A percentile compares a stretch with the other conserved stretches of the same genome.
Conservation (phyloP, 495 filamentous ascomycete genomes). For the Tuber microsphaerosporum region DNA sequence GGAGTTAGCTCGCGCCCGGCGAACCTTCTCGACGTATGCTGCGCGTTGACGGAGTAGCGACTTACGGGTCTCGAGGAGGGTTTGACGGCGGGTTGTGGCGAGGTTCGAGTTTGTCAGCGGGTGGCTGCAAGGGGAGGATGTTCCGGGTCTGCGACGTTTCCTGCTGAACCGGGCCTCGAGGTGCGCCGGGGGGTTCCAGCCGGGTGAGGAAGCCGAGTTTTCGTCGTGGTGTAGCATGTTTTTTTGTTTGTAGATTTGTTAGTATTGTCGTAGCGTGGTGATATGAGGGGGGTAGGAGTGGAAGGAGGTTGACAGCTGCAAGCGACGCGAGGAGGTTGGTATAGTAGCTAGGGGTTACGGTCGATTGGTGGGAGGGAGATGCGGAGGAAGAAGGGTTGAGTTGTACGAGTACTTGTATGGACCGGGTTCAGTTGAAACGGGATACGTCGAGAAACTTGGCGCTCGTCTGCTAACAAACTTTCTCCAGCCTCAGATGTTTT, state of each 20-base stretch:
- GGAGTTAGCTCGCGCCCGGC: slow-evolving; percentile 78
- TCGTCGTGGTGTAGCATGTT: slow-evolving; percentile 34
- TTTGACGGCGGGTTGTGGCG: slow-evolving; percentile 39
- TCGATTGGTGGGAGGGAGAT: slow-evolving; percentile 1
- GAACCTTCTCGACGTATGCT: slow-evolving; percentile 94
- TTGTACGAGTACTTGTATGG: neutral
- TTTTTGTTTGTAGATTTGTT: neutral
- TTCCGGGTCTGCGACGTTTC: slow-evolving; percentile 33
- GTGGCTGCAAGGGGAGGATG: slow-evolving; percentile 23
- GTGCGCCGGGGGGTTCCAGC: slow-evolving; percentile 39
- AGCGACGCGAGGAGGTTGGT: slow-evolving; percentile 1
- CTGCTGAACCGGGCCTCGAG: slow-evolving; percentile 39
- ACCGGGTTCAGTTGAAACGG: slow-evolving; percentile 8
- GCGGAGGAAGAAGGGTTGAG: slow-evolving; percentile 4
- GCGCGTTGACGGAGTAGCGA: slow-evolving; percentile 87
- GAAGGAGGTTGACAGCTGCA: neutral
- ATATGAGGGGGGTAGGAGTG: slow-evolving; percentile 1
- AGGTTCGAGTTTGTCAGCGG: slow-evolving; percentile 28
- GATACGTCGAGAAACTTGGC: neutral
- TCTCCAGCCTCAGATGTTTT: neutral
- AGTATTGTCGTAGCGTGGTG: neutral
- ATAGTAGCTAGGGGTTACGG: neutral
- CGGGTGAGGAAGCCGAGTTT: slow-evolving; percentile 20
- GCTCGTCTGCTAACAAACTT: neutral
- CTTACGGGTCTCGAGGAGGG: slow-evolving; percentile 78